phyloP scores from a whole-genome alignment of 495 filamentous ascomycete species.

The Tuber magnatum region DNA sequence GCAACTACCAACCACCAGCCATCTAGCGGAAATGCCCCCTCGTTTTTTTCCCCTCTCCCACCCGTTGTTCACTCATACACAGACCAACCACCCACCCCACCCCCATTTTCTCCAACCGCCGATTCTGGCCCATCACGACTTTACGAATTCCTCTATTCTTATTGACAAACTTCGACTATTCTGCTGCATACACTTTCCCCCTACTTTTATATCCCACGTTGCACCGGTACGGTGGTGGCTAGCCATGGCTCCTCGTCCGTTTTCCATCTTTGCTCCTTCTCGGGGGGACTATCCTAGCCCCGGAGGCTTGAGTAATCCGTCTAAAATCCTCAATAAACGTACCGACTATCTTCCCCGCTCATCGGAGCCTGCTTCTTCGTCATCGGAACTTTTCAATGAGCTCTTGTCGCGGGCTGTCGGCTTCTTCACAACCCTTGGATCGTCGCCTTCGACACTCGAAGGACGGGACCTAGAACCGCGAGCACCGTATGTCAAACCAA shows the following conservation, averaged over 20 bases:
- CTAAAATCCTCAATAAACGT: background rate
- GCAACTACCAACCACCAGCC: conserved; percentile 1
- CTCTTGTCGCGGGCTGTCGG: background rate
- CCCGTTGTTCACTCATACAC: background rate
- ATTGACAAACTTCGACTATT: background rate
- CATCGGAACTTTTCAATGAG: background rate
- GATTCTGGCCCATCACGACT: background rate
- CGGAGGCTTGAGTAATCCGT: background rate
- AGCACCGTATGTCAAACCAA: conserved; percentile 30
- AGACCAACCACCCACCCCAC: background rate
- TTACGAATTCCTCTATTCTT: background rate
- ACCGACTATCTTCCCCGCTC: background rate
- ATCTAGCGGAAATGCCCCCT: background rate
- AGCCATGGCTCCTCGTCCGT: background rate
- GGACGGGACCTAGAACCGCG: conserved; percentile 16
- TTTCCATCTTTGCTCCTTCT: background rate
- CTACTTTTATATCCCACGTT: background rate
- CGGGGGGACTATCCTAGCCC: background rate
- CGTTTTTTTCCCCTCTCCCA: conserved; percentile 1
- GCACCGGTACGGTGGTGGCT: background rate
- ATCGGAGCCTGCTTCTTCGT: background rate
- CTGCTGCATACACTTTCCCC: background rate
- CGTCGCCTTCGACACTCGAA: background rate
- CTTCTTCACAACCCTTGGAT: conserved; percentile 3
- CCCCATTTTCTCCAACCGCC: background rate